Evolutionary conservation across 2,329 filamentous ascomycete genomes (phyloP), one percentile per base, ranked within the genome.

Genomic region (Monosporascus ibericus): DNA sequence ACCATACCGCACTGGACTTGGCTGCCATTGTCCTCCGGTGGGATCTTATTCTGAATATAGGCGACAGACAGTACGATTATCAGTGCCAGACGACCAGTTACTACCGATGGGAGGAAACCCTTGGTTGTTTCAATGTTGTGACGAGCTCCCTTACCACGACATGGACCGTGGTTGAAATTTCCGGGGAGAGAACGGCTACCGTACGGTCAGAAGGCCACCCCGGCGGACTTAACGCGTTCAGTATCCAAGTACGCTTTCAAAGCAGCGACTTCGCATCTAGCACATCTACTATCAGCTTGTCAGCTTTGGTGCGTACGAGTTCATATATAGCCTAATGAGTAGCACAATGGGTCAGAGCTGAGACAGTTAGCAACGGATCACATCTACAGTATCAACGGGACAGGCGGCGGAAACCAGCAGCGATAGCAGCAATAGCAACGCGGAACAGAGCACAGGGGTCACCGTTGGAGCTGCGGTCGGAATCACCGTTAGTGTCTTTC

Each of bases 191-290:
- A 5, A 47, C 55, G 24, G n/a, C 42, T 17, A 27, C 15, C 3
- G 14, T 17, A 5, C 52, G 44, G 8, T 59, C 49, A 7, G 34
- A 22, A 3, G 49, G 39, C 9, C 6, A 17, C 17, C 11, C 27
- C 8, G 58, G 57, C 9, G 58, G 58, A 2, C 20, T 58, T 17
- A 59, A 60, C 15, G 58, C 58, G n/a, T 60, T 57, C 17, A 53
- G 53, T 37, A 44, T 60, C 6, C 54, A 59, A 51, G 55, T 60
- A 1, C 53, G 58, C 14, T 56, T 55, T 46, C 58, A 57, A 18
- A 50, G 51, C 15, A 55, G 53, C 6, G 55, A 57, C 24, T 55
- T 57, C 24, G 25, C 22, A 5, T 53, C 54, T 34, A 49, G n/a
- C 27, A 56, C 46, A 7, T 50, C 15, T 5, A 46, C 22, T 27